Percentiles rank a stretch among this genome's conserved stretches.
Evolutionary conservation across 257 asterid species (phyloP).

Genomic region (Jasminum sambac): DNA sequence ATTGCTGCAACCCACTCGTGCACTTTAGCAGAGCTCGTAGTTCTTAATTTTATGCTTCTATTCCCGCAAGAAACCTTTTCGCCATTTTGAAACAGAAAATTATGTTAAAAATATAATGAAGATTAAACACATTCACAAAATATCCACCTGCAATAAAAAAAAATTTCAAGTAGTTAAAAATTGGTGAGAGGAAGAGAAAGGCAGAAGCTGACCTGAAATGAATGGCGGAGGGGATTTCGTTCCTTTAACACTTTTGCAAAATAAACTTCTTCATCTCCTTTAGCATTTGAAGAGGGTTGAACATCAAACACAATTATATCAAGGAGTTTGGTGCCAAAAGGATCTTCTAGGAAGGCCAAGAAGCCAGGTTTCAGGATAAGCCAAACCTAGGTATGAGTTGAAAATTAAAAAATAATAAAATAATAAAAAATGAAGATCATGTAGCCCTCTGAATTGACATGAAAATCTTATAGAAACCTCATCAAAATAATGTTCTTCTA

Average conservation of each 20-base stretch:
- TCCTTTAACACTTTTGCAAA: constrained; percentile 59
- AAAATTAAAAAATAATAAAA: no score
- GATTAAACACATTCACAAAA: not conserved
- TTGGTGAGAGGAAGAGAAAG: constrained; percentile 14
- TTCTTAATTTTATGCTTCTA: constrained; percentile 62
- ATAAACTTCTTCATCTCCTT: constrained; percentile 45
- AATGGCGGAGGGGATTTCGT: constrained; percentile 72
- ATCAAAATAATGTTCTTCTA: constrained; percentile 4
- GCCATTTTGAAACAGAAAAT: constrained; percentile 25
- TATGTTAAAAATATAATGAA: constrained; percentile 12
- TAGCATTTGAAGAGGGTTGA: constrained; percentile 47
- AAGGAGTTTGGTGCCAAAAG: constrained; percentile 64
- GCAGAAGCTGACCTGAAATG: constrained; percentile 64
- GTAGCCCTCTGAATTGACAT: constrained; percentile 11
- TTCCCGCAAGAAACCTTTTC: constrained; percentile 69
- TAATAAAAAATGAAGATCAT: constrained; percentile 19
- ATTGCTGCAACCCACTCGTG: constrained; percentile 76
- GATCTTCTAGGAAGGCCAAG: constrained; percentile 84
- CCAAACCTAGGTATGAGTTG: constrained; percentile 74
- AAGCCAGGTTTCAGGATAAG: constrained; percentile 86
- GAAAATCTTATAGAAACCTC: not conserved
- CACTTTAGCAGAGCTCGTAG: constrained; percentile 58
- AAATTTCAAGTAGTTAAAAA: constrained; percentile 1
- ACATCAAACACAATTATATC: constrained; percentile 78
- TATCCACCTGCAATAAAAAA: not conserved